Evolutionary conservation across 2,329 filamentous ascomycete species (phyloP), one percentile per base, ranked within the genome.

Genomic region (Nemania sp.): DNA sequence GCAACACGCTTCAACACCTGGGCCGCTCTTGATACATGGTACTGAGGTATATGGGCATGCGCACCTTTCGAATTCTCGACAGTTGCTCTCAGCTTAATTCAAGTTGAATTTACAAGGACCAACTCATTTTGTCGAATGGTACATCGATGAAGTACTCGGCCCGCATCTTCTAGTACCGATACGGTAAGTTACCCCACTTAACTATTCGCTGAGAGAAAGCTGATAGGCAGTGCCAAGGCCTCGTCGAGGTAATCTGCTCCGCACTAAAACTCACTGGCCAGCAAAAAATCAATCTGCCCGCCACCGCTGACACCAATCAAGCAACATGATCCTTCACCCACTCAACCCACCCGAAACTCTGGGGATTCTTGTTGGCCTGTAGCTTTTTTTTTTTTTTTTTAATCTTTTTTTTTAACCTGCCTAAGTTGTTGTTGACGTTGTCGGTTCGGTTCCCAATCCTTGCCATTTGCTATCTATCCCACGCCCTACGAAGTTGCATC

Each of bases 231-330:
- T 17, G 46, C 46, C 53, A 69, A 66, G 68, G 67, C 62, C 65
- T 64, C 52, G 46, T 34, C 18, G 35, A 56, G 63, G 66, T 65
- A 53, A 67, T 46, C 45, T 61, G 55, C 63, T 67, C 65, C 62
- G 62, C 67, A 70, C 64, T 60, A 50, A 63, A 69, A 65, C 62
- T 59, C 62, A 65, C 60, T 21, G 56, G 46, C 54, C 42, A 56
- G 57, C 60, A 61, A 69, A 70, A 57, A 63, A 49, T 57, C 62
- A 59, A 52, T 57, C 55, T 53, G 54, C 51, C 47, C 40, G 40
- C 53, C 54, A 45, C 12, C 17, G 2, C 45, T 47, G 50, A 52
- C 43, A 45, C 64, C 60, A 65, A 61, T 64, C 64, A 57, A 62
- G 45, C 54, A 51, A 25, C 40, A 34, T 50, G 48, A 32, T 51